These are phyloP conservation scores for Themeda triandra DNA, from an alignment of 176 grass and related monocot genomes.

Conservation along the genomic window DNA sequence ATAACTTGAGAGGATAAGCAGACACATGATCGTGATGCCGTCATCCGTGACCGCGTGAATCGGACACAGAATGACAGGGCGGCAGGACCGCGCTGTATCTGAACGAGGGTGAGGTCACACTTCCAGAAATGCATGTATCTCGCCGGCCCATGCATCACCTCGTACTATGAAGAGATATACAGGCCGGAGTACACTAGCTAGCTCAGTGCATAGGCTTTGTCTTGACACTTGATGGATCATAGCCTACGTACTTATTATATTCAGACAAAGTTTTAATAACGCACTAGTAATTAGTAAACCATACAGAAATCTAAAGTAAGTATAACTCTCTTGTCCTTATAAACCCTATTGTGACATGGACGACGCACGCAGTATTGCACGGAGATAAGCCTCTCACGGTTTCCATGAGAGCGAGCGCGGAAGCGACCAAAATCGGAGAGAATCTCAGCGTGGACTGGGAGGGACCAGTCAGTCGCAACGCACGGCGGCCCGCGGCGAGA, in stretches of 20 bases:
- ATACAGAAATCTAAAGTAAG: not conserved
- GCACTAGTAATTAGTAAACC: no score
- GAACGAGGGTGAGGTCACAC: not conserved
- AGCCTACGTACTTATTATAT: not conserved
- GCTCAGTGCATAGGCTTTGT: not conserved
- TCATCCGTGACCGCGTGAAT: not conserved
- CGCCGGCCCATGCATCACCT: not conserved
- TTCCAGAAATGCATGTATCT: not conserved
- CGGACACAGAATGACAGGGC: not conserved
- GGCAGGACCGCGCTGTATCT: not conserved
- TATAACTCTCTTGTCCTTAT: no score
- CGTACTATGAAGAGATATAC: not conserved
- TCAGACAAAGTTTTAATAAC: not conserved
- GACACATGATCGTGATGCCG: constrained; percentile 15
- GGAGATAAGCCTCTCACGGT: not conserved
- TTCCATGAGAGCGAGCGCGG: not conserved
- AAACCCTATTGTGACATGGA: no score
- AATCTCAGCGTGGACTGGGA: constrained; percentile 33
- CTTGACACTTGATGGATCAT: not conserved
- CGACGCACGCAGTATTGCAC: no score
- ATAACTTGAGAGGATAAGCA: not conserved
- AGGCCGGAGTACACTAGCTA: no score
- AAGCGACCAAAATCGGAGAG: constrained; percentile 15
- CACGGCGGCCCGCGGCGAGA: constrained; percentile 13
- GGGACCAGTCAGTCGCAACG: not conserved